Evolutionary conservation across 139 green algal genomes (phyloP).

Genomic region (Limnomonas spitsbergensis): DNA sequence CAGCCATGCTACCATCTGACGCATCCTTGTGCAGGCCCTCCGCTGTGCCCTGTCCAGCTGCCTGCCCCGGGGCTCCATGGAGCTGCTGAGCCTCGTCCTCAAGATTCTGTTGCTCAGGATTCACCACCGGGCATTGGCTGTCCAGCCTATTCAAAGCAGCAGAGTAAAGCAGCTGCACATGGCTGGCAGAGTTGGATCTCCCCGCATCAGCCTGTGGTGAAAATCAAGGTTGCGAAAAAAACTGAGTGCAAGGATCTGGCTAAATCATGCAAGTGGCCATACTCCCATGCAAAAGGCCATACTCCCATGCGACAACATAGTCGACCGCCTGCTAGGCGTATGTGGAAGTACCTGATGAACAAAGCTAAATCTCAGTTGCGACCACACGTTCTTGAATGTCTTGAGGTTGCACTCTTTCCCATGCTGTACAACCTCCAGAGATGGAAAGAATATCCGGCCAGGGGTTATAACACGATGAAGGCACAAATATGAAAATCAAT

Average conservation of each 20-base stretch:
- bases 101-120: background rate
- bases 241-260: background rate
- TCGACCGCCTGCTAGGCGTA: background rate
- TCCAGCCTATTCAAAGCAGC: background rate
- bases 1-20: background rate
- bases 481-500: background rate
- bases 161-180: constrained; percentile 2
- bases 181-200: background rate
- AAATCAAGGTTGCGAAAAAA: background rate
- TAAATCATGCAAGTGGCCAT: background rate
- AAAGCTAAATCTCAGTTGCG: background rate
- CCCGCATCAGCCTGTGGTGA: background rate
- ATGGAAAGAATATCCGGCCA: background rate
- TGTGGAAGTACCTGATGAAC: constrained; percentile 4
- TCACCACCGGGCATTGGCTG: background rate
- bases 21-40: background rate
- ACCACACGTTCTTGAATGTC: constrained; percentile 16
- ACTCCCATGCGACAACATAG: background rate
- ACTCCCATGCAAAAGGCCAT: background rate
- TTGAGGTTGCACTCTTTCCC: background rate
- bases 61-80: no score
- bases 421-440: background rate
- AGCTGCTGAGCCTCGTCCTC: background rate
- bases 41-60: background rate
- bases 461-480: background rate